Percentiles rank a stretch among this genome's conserved stretches.
Evolutionary conservation across 2,329 filamentous ascomycete species (phyloP).

Genomic region (Xylaria sp.): DNA sequence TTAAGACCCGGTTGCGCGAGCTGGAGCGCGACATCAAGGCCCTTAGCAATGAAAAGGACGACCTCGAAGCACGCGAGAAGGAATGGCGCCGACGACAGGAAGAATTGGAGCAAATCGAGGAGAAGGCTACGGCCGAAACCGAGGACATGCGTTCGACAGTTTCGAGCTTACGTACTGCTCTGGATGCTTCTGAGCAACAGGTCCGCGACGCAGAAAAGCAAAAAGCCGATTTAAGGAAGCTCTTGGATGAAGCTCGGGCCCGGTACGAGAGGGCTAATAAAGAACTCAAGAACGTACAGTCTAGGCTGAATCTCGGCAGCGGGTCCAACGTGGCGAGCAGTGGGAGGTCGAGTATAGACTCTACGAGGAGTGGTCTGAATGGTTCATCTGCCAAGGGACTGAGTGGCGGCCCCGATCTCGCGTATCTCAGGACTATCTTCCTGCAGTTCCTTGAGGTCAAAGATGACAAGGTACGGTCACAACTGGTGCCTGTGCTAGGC

Average conservation of each 20-base stretch:
- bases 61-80: constrained; percentile 77
- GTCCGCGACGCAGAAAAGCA: constrained; percentile 86
- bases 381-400: constrained; percentile 41
- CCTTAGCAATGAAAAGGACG: constrained; percentile 79
- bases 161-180: constrained; percentile 77
- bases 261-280: constrained; percentile 84
- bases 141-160: constrained; percentile 81
- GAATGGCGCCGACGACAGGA: constrained; percentile 80
- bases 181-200: constrained; percentile 90
- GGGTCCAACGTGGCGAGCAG: constrained; percentile 51
- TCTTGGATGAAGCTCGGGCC: constrained; percentile 80
- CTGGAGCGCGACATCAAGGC: constrained; percentile 80
- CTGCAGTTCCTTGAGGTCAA: constrained; percentile 84
- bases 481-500: constrained; percentile 81
- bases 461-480: constrained; percentile 78
- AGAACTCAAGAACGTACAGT: constrained; percentile 66
- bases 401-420: constrained; percentile 57
- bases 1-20: constrained; percentile 81
- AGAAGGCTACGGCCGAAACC: constrained; percentile 77
- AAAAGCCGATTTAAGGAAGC: constrained; percentile 76
- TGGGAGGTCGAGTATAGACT: constrained; percentile 59
- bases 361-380: constrained; percentile 57
- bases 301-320: constrained; percentile 53
- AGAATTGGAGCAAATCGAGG: constrained; percentile 77
- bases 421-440: constrained; percentile 83